These are phyloP conservation scores for Phtheirospermum japonicum DNA, from an alignment of 257 asterid species.

Conservation along the genomic window DNA sequence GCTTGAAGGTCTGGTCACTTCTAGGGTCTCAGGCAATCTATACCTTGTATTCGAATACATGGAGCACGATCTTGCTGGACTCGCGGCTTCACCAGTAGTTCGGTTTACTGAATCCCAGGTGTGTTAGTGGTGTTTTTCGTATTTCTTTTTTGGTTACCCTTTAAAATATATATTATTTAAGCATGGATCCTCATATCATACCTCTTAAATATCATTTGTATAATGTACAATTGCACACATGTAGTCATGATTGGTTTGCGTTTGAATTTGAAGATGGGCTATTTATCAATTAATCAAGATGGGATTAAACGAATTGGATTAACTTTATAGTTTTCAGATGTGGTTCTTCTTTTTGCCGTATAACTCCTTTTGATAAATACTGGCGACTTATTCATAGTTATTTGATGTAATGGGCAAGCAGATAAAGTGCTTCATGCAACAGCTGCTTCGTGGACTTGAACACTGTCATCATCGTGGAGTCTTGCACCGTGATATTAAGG, in stretches of 20 bases:
- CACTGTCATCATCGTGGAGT: constrained; percentile 91
- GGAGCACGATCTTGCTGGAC: constrained; percentile 96
- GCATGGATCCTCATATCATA: background rate
- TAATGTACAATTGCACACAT: background rate
- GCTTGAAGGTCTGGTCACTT: constrained; percentile 86
- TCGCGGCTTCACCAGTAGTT: constrained; percentile 61
- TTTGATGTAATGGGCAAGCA: constrained; percentile 37
- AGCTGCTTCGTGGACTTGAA: constrained; percentile 78
- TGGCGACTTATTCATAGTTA: constrained; percentile 8
- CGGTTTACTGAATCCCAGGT: constrained; percentile 88
- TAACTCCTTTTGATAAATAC: background rate
- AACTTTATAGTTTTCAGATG: background rate
- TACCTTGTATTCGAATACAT: constrained; percentile 89
- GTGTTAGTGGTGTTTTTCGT: constrained; percentile 19
- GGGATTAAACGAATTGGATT: background rate
- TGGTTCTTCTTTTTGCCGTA: background rate
- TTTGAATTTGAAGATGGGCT: constrained; percentile 5
- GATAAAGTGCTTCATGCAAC: constrained; percentile 93
- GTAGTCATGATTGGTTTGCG: background rate
- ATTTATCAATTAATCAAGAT: constrained; percentile 8
- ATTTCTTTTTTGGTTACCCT: constrained; percentile 14
- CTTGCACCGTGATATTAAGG: constrained; percentile 91
- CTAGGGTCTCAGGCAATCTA: constrained; percentile 77
- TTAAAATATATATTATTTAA: background rate
- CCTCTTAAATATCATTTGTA: background rate